These are phyloP conservation scores for Tuber magnatum DNA, from an alignment of 495 filamentous ascomycete genomes.

Conservation along the genomic window DNA sequence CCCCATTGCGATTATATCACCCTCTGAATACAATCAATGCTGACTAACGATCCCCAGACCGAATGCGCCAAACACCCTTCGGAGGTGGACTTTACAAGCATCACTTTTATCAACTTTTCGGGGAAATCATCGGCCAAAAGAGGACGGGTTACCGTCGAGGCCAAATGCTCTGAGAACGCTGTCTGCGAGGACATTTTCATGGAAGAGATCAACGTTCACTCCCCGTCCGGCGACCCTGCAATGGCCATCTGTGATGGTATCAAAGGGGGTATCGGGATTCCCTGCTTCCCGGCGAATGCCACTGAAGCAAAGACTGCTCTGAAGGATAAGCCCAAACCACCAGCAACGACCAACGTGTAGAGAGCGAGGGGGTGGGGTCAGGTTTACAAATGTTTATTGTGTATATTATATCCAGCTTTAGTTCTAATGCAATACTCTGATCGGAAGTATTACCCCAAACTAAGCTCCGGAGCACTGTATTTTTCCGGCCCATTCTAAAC, in stretches of 20 bases:
- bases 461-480: neutral
- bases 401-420: neutral
- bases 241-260: slow-evolving; percentile 52
- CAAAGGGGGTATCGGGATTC: slow-evolving; percentile 48
- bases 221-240: slow-evolving; percentile 46
- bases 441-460: neutral
- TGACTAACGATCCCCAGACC: slow-evolving; percentile 36
- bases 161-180: slow-evolving; percentile 51
- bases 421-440: neutral
- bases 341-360: neutral
- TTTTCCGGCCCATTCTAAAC: neutral
- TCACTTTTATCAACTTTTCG: slow-evolving; percentile 52
- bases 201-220: slow-evolving; percentile 49
- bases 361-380: neutral
- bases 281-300: slow-evolving; percentile 43
- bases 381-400: no score
- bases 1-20: neutral
- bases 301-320: slow-evolving; percentile 13
- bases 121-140: slow-evolving; percentile 50
- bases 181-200: slow-evolving; percentile 51
- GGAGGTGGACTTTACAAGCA: slow-evolving; percentile 51
- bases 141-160: slow-evolving; percentile 47
- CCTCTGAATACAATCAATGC: slow-evolving; percentile 2
- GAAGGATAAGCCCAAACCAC: no score
- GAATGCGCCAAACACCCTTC: slow-evolving; percentile 50